phyloP scores from a whole-genome alignment of 202 grass and related monocot genomes.

The Setaria italica region DNA sequence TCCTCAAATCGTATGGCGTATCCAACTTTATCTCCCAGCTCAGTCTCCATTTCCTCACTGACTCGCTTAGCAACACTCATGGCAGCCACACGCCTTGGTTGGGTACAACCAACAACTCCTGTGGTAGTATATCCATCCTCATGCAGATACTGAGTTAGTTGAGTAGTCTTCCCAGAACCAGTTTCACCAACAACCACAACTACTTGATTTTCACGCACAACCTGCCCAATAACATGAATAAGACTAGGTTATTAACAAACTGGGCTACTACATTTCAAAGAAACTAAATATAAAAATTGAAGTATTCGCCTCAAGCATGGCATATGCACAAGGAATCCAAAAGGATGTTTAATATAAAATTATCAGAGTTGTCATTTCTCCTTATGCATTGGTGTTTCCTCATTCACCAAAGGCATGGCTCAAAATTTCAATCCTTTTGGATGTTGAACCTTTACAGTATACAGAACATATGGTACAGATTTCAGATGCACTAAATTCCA shows the following conservation, averaged over 20 bases:
- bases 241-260: slow-evolving; percentile 11
- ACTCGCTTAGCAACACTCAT: slow-evolving; percentile 99
- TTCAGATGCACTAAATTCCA: slow-evolving; percentile 27
- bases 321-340: slow-evolving; percentile 20
- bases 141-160: slow-evolving; percentile 94
- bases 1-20: slow-evolving; percentile 99
- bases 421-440: slow-evolving; percentile 13
- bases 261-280: slow-evolving; percentile 19
- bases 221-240: slow-evolving; percentile 53
- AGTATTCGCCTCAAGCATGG: background rate
- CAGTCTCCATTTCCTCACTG: slow-evolving; percentile 99
- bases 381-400: background rate
- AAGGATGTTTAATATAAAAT: slow-evolving; percentile 2
- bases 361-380: slow-evolving; percentile 18
- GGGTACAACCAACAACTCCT: slow-evolving; percentile 91
- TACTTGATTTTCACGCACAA: slow-evolving; percentile 99
- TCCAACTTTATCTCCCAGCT: slow-evolving; percentile 89
- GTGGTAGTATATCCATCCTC: slow-evolving; percentile 92
- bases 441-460: slow-evolving; percentile 10
- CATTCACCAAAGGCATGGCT: slow-evolving; percentile 22
- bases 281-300: slow-evolving; percentile 32
- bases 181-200: slow-evolving; percentile 96
- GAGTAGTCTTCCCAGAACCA: slow-evolving; percentile 98
- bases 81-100: slow-evolving; percentile 98
- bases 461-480: slow-evolving; percentile 29